Evolutionary conservation across 768 basidiomycete genomes (phyloP).

Genomic region (Crucibulum laeve): DNA sequence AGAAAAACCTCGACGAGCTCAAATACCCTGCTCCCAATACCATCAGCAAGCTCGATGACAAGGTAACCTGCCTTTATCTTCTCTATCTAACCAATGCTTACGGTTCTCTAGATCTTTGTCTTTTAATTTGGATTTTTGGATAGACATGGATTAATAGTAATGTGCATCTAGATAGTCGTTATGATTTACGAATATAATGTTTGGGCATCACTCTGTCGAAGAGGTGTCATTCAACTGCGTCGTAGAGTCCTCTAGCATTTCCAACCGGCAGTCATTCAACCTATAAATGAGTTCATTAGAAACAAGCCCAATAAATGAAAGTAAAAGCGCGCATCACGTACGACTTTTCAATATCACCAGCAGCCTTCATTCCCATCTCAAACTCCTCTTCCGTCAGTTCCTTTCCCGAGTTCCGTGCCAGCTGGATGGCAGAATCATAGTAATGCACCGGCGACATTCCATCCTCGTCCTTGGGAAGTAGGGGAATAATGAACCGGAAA

Average conservation of each 20-base stretch:
- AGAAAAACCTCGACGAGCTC: slow-evolving; percentile 84
- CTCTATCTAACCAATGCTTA: slow-evolving; percentile 5
- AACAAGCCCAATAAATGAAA: not conserved
- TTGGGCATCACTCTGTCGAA: not conserved
- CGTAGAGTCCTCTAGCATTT: slow-evolving; percentile 57
- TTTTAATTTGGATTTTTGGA: slow-evolving; percentile 24
- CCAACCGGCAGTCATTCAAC: slow-evolving; percentile 58
- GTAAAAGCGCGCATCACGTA: slow-evolving; percentile 22
- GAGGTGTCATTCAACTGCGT: slow-evolving; percentile 33
- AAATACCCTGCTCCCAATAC: slow-evolving; percentile 84
- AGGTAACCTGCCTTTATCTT: slow-evolving; percentile 39
- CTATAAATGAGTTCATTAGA: slow-evolving; percentile 24
- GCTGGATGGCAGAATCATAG: slow-evolving; percentile 74
- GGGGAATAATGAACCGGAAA: slow-evolving; percentile 70
- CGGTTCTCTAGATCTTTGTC: slow-evolving; percentile 33
- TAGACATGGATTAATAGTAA: slow-evolving; percentile 3
- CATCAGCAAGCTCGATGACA: slow-evolving; percentile 90
- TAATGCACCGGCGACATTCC: slow-evolving; percentile 69
- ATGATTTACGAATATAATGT: not conserved
- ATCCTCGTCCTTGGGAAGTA: slow-evolving; percentile 54
- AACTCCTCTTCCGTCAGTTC: slow-evolving; percentile 71
- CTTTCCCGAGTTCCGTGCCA: slow-evolving; percentile 54
- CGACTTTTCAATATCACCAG: slow-evolving; percentile 58
- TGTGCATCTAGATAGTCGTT: not conserved
- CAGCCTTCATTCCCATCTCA: slow-evolving; percentile 56